Percentiles rank a stretch among this genome's conserved stretches.
phyloP scores from a whole-genome alignment of 2,329 filamentous ascomycete species.

The Talaromyces sp. region DNA sequence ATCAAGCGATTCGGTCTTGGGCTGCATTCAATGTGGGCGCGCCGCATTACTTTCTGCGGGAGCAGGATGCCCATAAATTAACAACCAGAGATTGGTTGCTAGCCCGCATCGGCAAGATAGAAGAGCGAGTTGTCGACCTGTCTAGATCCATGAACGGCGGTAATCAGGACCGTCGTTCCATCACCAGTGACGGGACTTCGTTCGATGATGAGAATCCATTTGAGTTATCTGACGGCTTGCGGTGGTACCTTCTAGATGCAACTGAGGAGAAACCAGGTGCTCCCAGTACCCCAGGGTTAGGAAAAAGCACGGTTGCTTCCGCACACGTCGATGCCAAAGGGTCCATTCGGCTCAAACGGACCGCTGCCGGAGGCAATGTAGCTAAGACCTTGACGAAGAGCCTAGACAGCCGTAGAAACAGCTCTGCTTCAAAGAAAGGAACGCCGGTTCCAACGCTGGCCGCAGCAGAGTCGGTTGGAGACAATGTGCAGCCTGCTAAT shows the following conservation, averaged over 20 bases:
- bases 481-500: conserved; percentile 36
- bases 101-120: conserved; percentile 83
- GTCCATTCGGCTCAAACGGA: conserved; percentile 51
- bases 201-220: conserved; percentile 94
- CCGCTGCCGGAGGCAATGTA: conserved; percentile 65
- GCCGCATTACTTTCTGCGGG: conserved; percentile 92
- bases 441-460: conserved; percentile 30
- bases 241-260: conserved; percentile 95
- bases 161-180: conserved; percentile 52
- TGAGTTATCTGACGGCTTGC: conserved; percentile 86
- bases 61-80: conserved; percentile 84
- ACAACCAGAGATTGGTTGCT: conserved; percentile 91
- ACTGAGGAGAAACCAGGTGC: conserved; percentile 88
- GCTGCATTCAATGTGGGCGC: conserved; percentile 97
- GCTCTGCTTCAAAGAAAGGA: conserved; percentile 77
- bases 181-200: conserved; percentile 54
- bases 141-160: conserved; percentile 67
- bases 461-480: conserved; percentile 34
- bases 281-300: conserved; percentile 85
- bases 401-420: conserved; percentile 85
- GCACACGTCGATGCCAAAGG: conserved; percentile 84
- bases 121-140: conserved; percentile 89
- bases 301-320: conserved; percentile 85
- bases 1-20: conserved; percentile 93
- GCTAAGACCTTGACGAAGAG: conserved; percentile 80